phyloP scores from a whole-genome alignment of 768 basidiomycete genomes.

The Pisolithus albus region DNA sequence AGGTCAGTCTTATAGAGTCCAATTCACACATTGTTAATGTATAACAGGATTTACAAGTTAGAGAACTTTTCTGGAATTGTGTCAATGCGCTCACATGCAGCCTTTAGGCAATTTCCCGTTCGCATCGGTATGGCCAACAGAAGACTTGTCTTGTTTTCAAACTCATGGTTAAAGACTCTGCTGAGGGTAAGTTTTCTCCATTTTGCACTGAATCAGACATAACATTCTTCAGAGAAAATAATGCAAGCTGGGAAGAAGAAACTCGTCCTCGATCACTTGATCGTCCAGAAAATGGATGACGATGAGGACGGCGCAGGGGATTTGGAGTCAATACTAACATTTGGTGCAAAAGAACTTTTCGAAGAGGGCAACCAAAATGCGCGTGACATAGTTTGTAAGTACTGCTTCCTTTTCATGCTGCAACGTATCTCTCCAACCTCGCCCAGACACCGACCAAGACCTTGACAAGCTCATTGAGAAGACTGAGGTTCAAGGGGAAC shows the following conservation, averaged over 20 bases:
- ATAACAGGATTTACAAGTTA: constrained; percentile 78
- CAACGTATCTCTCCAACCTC: neutral
- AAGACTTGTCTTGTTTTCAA: constrained; percentile 96
- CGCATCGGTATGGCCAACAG: constrained; percentile 91
- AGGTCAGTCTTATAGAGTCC: constrained; percentile 37
- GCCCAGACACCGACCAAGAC: constrained; percentile 68
- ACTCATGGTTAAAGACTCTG: constrained; percentile 90
- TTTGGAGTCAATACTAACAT: constrained; percentile 83
- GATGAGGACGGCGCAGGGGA: constrained; percentile 69
- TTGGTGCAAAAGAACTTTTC: constrained; percentile 83
- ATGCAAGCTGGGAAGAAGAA: constrained; percentile 94
- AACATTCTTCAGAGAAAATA: constrained; percentile 61
- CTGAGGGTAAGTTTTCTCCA: constrained; percentile 54
- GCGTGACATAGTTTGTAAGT: constrained; percentile 66
- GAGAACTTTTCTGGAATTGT: constrained; percentile 19
- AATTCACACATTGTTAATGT: constrained; percentile 5
- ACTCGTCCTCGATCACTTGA: constrained; percentile 87
- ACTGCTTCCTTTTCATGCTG: neutral
- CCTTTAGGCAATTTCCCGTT: constrained; percentile 81
- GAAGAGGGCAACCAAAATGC: constrained; percentile 48
- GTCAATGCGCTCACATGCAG: neutral
- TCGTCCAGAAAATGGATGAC: constrained; percentile 94
- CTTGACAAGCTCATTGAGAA: constrained; percentile 83
- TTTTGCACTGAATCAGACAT: neutral
- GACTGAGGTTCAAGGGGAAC: constrained; percentile 67